Conservation (phyloP, 768 basidiomycete species). For the Paxillus ammoniavirescens region DNA sequence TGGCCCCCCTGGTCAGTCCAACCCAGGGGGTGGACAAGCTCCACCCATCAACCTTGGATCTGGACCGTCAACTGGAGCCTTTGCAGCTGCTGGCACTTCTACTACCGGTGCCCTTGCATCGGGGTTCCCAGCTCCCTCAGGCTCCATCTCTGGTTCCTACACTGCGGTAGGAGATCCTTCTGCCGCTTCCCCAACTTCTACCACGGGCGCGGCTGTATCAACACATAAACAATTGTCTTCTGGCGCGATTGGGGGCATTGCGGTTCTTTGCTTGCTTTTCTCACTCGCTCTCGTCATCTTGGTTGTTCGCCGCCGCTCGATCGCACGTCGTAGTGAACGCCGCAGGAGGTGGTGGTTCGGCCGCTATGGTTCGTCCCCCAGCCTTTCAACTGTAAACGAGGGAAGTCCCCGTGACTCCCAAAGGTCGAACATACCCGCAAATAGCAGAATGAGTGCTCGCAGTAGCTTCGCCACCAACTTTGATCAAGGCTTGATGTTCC, state of each 20-base stretch:
- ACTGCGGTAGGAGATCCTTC: slow-evolving; percentile 12
- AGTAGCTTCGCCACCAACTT: slow-evolving; percentile 69
- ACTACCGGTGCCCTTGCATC: background rate
- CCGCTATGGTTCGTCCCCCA: slow-evolving; percentile 10
- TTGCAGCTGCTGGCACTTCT: background rate
- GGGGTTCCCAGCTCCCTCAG: background rate
- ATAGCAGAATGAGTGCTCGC: slow-evolving; percentile 36
- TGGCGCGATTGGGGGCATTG: slow-evolving; percentile 50
- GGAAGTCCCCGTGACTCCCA: slow-evolving; percentile 12
- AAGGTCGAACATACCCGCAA: slow-evolving; percentile 12
- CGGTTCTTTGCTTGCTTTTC: slow-evolving; percentile 28
- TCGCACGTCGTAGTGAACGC: slow-evolving; percentile 40
- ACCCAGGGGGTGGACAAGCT: background rate
- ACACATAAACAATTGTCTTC: slow-evolving; percentile 35
- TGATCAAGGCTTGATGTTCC: slow-evolving; percentile 39
- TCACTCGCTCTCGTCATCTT: slow-evolving; percentile 38
- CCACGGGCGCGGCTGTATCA: slow-evolving; percentile 6
- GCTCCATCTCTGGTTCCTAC: slow-evolving; percentile 10
- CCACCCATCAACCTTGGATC: background rate
- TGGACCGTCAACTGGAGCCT: background rate
- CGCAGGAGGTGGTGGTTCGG: slow-evolving; percentile 47
- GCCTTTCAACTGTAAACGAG: slow-evolving; percentile 6
- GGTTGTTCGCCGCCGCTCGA: slow-evolving; percentile 46
- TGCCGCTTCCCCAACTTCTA: slow-evolving; percentile 11
- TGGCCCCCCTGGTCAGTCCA: background rate